Conservation (phyloP, 2,329 filamentous ascomycete species). For the Epichloe sibirici region DNA sequence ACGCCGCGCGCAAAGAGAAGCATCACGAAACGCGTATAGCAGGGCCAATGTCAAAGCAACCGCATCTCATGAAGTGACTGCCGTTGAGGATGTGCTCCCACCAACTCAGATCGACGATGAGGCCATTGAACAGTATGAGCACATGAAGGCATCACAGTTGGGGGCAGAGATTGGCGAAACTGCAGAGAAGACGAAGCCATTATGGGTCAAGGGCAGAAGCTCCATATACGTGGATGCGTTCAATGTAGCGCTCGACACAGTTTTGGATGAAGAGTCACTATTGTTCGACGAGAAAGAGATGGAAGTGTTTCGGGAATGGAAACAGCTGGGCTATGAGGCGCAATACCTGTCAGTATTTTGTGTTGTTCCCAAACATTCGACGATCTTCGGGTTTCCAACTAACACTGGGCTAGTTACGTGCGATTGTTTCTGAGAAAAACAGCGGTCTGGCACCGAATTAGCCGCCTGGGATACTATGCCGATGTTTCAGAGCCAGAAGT, state of each 20-base stretch:
- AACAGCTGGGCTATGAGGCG: conserved; percentile 61
- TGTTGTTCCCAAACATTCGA: neutral
- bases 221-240: conserved; percentile 98
- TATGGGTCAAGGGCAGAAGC: conserved; percentile 64
- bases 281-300: conserved; percentile 74
- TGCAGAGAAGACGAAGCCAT: conserved; percentile 25
- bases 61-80: conserved; percentile 15
- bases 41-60: conserved; percentile 6
- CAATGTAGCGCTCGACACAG: conserved; percentile 80
- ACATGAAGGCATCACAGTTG: conserved; percentile 45
- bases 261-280: conserved; percentile 78
- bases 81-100: conserved; percentile 48
- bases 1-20: neutral
- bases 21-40: neutral
- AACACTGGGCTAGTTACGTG: conserved; percentile 53
- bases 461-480: conserved; percentile 63
- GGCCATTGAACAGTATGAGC: conserved; percentile 71
- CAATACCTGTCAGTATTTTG: conserved; percentile 66
- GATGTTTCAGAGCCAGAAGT: conserved; percentile 65
- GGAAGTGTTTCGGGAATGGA: conserved; percentile 68
- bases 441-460: conserved; percentile 77
- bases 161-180: conserved; percentile 24
- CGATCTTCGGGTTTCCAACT: neutral
- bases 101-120: conserved; percentile 52
- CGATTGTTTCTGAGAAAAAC: conserved; percentile 87